A percentile compares a stretch with the other conserved stretches of the same genome.
These are phyloP conservation scores for Mortierella sp. DNA, from an alignment of 371 early-diverging fungal genomes.

Conservation along the genomic window DNA sequence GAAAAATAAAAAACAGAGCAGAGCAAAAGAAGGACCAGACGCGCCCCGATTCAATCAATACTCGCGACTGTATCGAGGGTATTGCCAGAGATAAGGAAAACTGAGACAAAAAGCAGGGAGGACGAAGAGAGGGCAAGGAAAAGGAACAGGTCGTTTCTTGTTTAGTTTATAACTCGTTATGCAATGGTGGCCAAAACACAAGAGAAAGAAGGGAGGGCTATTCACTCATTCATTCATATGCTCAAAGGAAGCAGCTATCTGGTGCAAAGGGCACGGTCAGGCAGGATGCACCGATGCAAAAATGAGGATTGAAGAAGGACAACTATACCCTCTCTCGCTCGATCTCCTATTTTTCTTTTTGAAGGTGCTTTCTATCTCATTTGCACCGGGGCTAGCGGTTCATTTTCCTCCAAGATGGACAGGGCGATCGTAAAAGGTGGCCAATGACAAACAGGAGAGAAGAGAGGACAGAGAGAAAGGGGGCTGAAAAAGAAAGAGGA, in stretches of 20 bases:
- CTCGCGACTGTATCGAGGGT: background rate
- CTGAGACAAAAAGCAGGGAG: background rate
- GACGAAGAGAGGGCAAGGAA: background rate
- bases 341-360: background rate
- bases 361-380: background rate
- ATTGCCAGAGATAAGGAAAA: background rate
- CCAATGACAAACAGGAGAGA: background rate
- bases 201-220: background rate
- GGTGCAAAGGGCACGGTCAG: background rate
- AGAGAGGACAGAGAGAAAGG: background rate
- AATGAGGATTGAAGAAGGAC: background rate
- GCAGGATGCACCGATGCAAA: background rate
- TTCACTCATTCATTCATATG: background rate
- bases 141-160: background rate
- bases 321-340: background rate
- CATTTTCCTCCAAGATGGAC: background rate
- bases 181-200: conserved; percentile 5
- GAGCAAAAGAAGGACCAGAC: background rate
- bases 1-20: background rate
- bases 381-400: background rate
- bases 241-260: background rate
- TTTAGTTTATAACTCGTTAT: background rate
- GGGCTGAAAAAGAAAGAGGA: background rate
- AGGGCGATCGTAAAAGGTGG: background rate
- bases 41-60: conserved; percentile 10